phyloP scores from a whole-genome alignment of 2,329 filamentous ascomycete genomes.

The Colletotrichum sp. region DNA sequence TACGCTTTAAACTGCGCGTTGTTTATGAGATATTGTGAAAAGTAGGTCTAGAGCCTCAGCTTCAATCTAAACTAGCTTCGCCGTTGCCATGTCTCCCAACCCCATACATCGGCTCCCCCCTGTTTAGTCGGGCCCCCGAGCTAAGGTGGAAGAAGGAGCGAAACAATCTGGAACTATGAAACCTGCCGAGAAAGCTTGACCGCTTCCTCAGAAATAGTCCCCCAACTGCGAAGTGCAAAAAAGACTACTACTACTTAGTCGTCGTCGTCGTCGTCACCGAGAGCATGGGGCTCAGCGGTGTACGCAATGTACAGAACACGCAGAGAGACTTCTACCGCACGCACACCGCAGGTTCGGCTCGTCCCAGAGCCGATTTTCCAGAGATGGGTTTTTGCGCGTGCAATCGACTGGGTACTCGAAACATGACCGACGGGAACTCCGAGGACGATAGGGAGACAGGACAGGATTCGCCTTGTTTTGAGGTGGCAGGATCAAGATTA shows the following conservation, averaged over 20 bases:
- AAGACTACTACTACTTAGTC: background rate
- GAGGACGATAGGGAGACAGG: background rate
- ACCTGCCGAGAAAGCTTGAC: background rate
- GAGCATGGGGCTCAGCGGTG: background rate
- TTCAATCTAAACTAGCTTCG: background rate
- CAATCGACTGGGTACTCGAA: background rate
- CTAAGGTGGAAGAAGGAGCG: background rate
- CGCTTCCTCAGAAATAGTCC: background rate
- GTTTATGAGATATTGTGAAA: background rate
- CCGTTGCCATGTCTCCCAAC: background rate
- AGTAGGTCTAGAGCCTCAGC: background rate
- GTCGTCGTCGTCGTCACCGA: background rate
- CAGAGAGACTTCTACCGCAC: background rate
- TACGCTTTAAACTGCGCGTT: background rate
- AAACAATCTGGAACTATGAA: background rate
- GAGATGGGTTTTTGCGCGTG: background rate
- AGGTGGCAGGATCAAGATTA: background rate
- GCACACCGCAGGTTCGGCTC: constrained; percentile 10
- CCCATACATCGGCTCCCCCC: background rate
- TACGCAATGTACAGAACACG: background rate
- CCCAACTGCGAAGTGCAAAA: background rate
- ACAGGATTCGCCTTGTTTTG: background rate
- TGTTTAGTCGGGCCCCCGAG: background rate
- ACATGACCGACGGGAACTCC: background rate
- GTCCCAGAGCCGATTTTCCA: background rate